A percentile compares a stretch with the other conserved stretches of the same genome.
Evolutionary conservation across 2,329 filamentous ascomycete genomes (phyloP).

Genomic region (Aureobasidium sp.): DNA sequence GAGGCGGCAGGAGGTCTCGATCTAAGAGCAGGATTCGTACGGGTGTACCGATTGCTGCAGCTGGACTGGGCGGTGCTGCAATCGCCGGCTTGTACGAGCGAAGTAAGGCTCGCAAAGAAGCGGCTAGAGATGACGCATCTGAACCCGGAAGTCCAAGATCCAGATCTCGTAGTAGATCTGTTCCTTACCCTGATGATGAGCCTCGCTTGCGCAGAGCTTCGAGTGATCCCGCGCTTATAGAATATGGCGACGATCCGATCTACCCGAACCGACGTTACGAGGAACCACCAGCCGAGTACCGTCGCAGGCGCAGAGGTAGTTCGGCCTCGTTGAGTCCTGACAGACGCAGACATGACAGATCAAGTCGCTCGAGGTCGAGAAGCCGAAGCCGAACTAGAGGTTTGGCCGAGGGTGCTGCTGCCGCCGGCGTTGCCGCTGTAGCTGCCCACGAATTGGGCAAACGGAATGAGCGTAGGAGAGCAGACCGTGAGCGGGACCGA

Average conservation of each 20-base stretch:
- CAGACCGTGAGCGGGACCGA: slow-evolving; percentile 28
- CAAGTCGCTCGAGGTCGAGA: slow-evolving; percentile 31
- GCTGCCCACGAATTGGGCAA: slow-evolving; percentile 50
- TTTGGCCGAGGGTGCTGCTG: slow-evolving; percentile 49
- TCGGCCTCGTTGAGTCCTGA: slow-evolving; percentile 36
- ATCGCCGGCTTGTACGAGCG: slow-evolving; percentile 57
- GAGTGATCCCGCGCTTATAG: slow-evolving; percentile 50
- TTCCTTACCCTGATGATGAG: slow-evolving; percentile 34
- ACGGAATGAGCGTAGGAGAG: slow-evolving; percentile 49
- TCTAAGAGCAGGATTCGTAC: slow-evolving; percentile 48
- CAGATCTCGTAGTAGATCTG: slow-evolving; percentile 38
- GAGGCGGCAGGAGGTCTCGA: slow-evolving; percentile 34
- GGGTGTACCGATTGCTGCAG: slow-evolving; percentile 54
- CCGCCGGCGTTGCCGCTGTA: slow-evolving; percentile 51
- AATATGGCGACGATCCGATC: slow-evolving; percentile 58
- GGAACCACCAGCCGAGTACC: slow-evolving; percentile 35
- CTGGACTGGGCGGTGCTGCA: slow-evolving; percentile 54
- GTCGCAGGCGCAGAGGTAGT: slow-evolving; percentile 38
- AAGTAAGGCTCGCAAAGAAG: slow-evolving; percentile 53
- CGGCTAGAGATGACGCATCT: slow-evolving; percentile 37
- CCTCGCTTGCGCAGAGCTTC: slow-evolving; percentile 32
- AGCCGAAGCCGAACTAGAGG: slow-evolving; percentile 44
- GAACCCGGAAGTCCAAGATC: slow-evolving; percentile 25
- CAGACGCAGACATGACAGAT: slow-evolving; percentile 24
- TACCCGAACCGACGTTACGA: slow-evolving; percentile 44